A percentile compares a stretch with the other conserved stretches of the same genome.
Conservation (phyloP, 306 rosid genomes). For the Vicia sativa region DNA sequence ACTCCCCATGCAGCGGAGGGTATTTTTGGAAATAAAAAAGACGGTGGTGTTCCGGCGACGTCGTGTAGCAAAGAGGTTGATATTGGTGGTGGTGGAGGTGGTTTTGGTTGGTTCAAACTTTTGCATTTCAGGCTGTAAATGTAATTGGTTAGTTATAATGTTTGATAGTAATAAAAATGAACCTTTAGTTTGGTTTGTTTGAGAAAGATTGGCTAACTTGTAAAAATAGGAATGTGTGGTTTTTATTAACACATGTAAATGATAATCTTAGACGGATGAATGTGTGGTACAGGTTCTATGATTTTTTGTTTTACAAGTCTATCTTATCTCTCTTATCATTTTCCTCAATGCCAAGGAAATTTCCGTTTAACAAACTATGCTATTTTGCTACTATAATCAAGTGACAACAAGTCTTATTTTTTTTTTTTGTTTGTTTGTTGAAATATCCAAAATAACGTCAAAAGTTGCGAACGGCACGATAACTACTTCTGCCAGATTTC, state of each 20-base stretch:
- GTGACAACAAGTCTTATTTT: neutral
- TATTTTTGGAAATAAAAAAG: neutral
- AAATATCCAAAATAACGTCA: neutral
- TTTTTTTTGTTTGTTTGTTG: neutral
- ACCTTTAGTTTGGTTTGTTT: neutral
- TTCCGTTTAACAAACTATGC: neutral
- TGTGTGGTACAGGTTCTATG: neutral
- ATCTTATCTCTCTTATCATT: neutral
- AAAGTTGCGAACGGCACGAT: too few relatives aligned
- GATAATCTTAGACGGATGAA: constrained; percentile 5
- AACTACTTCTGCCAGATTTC: too few relatives aligned
- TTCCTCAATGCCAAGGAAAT: constrained; percentile 3
- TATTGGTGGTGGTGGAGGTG: constrained; percentile 29
- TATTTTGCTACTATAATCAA: neutral
- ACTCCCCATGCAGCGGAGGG: constrained; percentile 2
- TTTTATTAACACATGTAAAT: constrained; percentile 14
- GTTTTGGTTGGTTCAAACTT: constrained; percentile 68
- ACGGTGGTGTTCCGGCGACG: constrained; percentile 42
- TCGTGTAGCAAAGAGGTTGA: constrained; percentile 64
- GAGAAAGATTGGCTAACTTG: constrained; percentile 9
- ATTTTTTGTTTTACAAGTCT: neutral
- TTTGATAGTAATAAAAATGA: neutral
- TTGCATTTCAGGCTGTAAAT: constrained; percentile 59
- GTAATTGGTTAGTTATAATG: constrained; percentile 11
- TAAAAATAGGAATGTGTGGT: constrained; percentile 30